Conservation (phyloP, 129 eudicot genomes). For the Helianthus annuus region DNA sequence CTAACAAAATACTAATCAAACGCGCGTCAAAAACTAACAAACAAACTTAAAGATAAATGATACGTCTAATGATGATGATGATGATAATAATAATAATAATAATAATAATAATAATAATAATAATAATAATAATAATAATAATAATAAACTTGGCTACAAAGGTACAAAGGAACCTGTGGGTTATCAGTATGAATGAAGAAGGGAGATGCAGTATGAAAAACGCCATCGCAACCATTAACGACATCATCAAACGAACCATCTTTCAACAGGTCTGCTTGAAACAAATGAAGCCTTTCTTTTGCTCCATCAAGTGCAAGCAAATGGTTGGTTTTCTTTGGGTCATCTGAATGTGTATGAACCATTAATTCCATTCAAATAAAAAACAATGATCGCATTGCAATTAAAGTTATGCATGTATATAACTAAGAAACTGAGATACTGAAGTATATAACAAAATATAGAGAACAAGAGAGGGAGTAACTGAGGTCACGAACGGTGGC, state of each 20-base stretch:
- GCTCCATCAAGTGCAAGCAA: constrained; percentile 73
- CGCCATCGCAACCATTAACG: constrained; percentile 58
- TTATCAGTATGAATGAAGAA: constrained; percentile 33
- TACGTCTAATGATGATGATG: too few species aligned
- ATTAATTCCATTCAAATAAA: not conserved
- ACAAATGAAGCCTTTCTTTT: constrained; percentile 61
- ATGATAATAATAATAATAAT: too few species aligned
- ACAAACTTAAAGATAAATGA: too few species aligned
- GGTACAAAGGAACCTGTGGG: constrained; percentile 50
- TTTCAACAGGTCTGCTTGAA: constrained; percentile 55
- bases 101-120: too few species aligned
- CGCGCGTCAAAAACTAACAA: too few species aligned
- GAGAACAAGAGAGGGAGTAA: not conserved
- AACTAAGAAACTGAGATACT: not conserved
- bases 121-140: too few species aligned
- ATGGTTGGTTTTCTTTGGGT: constrained; percentile 53
- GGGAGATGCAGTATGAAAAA: constrained; percentile 76
- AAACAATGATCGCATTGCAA: too few species aligned
- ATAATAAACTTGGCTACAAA: too few species aligned
- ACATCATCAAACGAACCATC: constrained; percentile 67
- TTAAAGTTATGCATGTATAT: too few species aligned
- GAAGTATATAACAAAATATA: not conserved
- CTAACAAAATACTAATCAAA: too few species aligned
- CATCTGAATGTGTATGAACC: constrained; percentile 31
- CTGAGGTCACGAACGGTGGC: constrained; percentile 51